Evolutionary conservation across 2,329 filamentous ascomycete species (phyloP).

Genomic region (Microsporum ferrugineum): DNA sequence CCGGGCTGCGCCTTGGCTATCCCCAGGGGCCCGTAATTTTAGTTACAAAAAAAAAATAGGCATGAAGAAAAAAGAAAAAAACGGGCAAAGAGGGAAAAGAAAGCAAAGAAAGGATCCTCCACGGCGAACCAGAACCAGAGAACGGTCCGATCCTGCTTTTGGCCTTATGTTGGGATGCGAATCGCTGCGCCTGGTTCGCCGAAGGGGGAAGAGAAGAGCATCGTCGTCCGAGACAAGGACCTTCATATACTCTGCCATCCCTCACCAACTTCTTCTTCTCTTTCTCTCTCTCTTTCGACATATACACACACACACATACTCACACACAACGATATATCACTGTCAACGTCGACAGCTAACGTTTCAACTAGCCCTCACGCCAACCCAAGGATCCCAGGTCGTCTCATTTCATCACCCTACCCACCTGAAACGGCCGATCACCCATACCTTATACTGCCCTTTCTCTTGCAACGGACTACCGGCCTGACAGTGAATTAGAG

Average conservation of each 20-base stretch:
- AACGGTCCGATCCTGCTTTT: background rate
- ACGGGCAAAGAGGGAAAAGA: background rate
- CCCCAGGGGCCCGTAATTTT: background rate
- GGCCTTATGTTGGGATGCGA: background rate
- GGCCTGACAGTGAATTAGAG: background rate
- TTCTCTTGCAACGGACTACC: background rate
- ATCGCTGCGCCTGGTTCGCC: background rate
- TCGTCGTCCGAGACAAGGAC: background rate
- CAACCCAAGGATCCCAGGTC: background rate
- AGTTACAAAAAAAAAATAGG: background rate
- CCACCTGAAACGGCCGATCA: constrained; percentile 1
- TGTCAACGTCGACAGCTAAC: background rate
- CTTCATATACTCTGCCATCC: constrained; percentile 1
- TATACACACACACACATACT: background rate
- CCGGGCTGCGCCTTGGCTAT: constrained; percentile 1
- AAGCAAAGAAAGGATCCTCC: background rate
- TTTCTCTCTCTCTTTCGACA: background rate
- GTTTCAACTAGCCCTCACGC: background rate
- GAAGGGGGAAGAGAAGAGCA: background rate
- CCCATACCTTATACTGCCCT: background rate
- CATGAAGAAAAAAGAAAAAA: background rate
- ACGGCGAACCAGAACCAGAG: constrained; percentile 2
- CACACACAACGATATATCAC: background rate
- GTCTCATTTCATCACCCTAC: constrained; percentile 1
- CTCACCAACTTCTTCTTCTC: background rate